Evolutionary conservation across 495 filamentous ascomycete genomes (phyloP), one percentile per base, ranked within the genome.

Genomic region (Hypoxylon crocopeplum): DNA sequence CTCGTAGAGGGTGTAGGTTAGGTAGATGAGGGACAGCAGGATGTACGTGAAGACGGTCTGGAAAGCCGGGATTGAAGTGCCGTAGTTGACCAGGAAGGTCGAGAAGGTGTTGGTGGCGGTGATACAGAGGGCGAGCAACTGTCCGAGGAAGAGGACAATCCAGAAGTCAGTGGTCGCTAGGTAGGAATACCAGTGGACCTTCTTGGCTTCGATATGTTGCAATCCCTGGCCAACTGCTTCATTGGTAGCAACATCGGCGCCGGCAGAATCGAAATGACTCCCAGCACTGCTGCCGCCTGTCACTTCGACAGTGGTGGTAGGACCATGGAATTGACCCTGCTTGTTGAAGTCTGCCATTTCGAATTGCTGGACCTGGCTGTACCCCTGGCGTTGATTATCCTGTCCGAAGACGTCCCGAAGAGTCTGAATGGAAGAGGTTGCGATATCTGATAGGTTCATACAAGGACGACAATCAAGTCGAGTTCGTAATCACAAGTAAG

Each of bases 21-120:
- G 87, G 76, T 94, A 98, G 53, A 96, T 81, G 17, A 90, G 55
- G 22, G 87, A 88, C 29, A 98, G 79, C n/a, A 97, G 74, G 11
- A 89, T 81, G 72, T 98, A 98, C 72, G 91, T 96, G 79, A 97
- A 92, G 66, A 98, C 85, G 3, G 90, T 92, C 76, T 98, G 94
- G 76, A 97, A 96, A 32, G 94, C 92, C n/a, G 94, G 94, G 65
- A 98, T 95, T 21, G 84, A 90, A 53, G 90, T 94, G 20, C 84
- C 80, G 48, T 84, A 72, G 1, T 69, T 64, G 16, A 77, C 81
- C 11, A 98, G 88, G 16, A 97, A 84, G 10, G 81, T 80, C 15
- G 88, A 88, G 73, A 98, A 90, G 36, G 93, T 97, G 71, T 93
- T 94, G 15, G 91, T 94, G 12, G 83, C 83, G 3, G 92, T 96